These are phyloP conservation scores for Ceratocystis smalleyi DNA, from an alignment of 2,329 filamentous ascomycete genomes.

Conservation along the genomic window DNA sequence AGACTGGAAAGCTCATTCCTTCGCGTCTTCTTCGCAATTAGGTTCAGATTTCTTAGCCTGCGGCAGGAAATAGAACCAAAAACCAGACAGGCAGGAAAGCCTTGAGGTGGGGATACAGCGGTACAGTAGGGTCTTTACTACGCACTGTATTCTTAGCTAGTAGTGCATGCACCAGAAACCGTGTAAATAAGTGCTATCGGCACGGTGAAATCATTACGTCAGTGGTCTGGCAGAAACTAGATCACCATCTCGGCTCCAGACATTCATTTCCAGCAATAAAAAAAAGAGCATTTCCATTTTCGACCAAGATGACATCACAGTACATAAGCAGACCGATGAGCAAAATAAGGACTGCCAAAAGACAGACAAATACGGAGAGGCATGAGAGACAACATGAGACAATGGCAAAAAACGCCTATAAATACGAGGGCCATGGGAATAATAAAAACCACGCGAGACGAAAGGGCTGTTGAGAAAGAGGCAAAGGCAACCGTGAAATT, in stretches of 20 bases:
- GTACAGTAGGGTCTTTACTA: neutral
- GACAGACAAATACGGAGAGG: neutral
- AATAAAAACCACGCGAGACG: neutral
- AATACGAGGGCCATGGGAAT: neutral
- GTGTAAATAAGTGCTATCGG: neutral
- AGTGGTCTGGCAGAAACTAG: neutral
- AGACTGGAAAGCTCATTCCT: too few relatives aligned
- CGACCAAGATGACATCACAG: too few relatives aligned
- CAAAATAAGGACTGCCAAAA: neutral
- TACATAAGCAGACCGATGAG: too few relatives aligned
- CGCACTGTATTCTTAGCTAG: neutral
- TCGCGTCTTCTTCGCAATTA: too few relatives aligned
- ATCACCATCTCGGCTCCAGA: neutral
- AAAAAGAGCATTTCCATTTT: neutral
- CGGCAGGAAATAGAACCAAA: too few relatives aligned
- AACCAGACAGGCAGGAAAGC: too few relatives aligned
- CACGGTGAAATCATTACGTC: neutral
- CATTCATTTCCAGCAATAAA: neutral
- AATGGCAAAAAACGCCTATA: neutral
- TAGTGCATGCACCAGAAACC: neutral
- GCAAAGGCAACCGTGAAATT: conserved; percentile 1
- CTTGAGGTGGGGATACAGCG: neutral
- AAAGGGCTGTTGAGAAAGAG: neutral
- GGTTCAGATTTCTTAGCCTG: too few relatives aligned
- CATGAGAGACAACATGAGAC: neutral